These are phyloP conservation scores for Byssoonygena ceratinophila DNA, from an alignment of 2,329 filamentous ascomycete species.

Conservation along the genomic window DNA sequence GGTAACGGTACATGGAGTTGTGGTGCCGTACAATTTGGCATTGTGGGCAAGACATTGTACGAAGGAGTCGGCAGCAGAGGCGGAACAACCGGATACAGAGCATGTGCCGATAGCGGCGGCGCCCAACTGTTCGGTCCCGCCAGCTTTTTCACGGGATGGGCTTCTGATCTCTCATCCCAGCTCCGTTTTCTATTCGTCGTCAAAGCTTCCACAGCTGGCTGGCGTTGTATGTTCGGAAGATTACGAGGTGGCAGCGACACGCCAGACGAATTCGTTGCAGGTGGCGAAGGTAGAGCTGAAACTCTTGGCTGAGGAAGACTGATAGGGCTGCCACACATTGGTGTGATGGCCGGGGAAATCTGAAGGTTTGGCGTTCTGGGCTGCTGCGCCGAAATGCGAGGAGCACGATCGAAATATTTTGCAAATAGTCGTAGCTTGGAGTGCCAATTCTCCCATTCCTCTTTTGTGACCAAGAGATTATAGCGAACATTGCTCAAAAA, in stretches of 20 bases:
- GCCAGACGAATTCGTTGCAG: constrained; percentile 12
- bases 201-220: constrained; percentile 16
- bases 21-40: constrained; percentile 33
- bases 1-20: constrained; percentile 23
- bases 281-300: constrained; percentile 35
- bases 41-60: constrained; percentile 23
- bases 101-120: constrained; percentile 18
- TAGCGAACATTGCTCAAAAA: constrained; percentile 98
- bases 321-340: constrained; percentile 19
- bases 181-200: constrained; percentile 24
- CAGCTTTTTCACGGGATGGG: constrained; percentile 10
- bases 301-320: not conserved
- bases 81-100: constrained; percentile 19
- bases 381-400: constrained; percentile 31
- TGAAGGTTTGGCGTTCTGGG: constrained; percentile 22
- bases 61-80: constrained; percentile 26
- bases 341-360: constrained; percentile 30
- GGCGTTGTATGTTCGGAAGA: not conserved
- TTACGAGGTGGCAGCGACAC: not conserved
- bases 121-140: constrained; percentile 5
- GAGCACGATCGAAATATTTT: constrained; percentile 67
- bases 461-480: constrained; percentile 73
- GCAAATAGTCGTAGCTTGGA: constrained; percentile 70
- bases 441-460: constrained; percentile 83
- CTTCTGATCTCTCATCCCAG: constrained; percentile 11